A percentile compares a stretch with the other conserved stretches of the same genome.
Evolutionary conservation across 2,329 filamentous ascomycete genomes (phyloP).

Genomic region (Pleurostoma richardsiae): DNA sequence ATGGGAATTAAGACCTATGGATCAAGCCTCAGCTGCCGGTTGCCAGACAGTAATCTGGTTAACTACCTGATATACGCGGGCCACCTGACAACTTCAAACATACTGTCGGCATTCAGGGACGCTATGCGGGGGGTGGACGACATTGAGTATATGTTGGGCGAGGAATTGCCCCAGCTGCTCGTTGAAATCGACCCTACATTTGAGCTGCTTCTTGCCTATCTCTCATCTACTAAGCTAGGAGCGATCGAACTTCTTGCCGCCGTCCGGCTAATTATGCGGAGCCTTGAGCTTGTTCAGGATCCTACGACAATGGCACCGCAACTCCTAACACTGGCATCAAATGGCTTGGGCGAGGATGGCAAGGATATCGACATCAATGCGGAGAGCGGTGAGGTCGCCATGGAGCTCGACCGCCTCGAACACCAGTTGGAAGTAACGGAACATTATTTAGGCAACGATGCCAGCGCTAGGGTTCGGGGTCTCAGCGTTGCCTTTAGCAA

Average conservation of each 20-base stretch:
- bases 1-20: constrained; percentile 22
- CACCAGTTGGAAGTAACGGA: constrained; percentile 64
- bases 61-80: constrained; percentile 57
- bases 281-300: constrained; percentile 55
- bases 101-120: constrained; percentile 51
- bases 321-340: constrained; percentile 9
- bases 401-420: constrained; percentile 57
- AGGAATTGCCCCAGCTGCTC: constrained; percentile 58
- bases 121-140: constrained; percentile 36
- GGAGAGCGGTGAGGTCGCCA: constrained; percentile 33
- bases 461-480: constrained; percentile 56
- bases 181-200: constrained; percentile 64
- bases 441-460: constrained; percentile 60
- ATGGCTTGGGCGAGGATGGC: constrained; percentile 17
- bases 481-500: constrained; percentile 66
- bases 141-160: constrained; percentile 44
- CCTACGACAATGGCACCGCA: constrained; percentile 21
- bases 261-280: constrained; percentile 63
- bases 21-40: constrained; percentile 25
- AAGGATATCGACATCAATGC: constrained; percentile 15
- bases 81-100: constrained; percentile 54
- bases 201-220: constrained; percentile 59
- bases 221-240: constrained; percentile 61
- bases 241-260: constrained; percentile 62
- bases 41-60: constrained; percentile 49